Conservation (phyloP, 768 basidiomycete species). For the Lyophyllum semitale region DNA sequence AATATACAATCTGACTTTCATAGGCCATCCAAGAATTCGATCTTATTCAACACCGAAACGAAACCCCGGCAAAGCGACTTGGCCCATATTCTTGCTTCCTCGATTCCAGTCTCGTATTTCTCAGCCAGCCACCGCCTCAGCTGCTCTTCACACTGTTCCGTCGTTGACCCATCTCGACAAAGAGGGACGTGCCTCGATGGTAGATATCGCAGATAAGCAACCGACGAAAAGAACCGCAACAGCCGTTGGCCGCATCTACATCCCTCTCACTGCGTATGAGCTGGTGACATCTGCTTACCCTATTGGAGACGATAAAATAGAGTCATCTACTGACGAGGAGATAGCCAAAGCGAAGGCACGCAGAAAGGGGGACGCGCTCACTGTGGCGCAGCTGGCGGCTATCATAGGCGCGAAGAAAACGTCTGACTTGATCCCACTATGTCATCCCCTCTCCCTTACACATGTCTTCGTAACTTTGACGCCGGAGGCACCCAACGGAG, state of each 20-base stretch:
- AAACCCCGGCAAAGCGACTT: neutral
- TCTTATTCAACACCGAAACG: neutral
- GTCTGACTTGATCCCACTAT: constrained; percentile 81
- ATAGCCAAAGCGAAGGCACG: constrained; percentile 51
- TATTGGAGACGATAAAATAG: constrained; percentile 14
- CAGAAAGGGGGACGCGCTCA: constrained; percentile 70
- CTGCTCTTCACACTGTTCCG: constrained; percentile 26
- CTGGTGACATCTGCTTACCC: constrained; percentile 53
- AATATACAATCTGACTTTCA: constrained; percentile 13
- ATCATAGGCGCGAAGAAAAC: constrained; percentile 90
- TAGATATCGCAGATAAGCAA: constrained; percentile 71
- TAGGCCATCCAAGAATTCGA: constrained; percentile 12
- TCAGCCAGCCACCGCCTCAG: constrained; percentile 18
- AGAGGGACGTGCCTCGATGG: constrained; percentile 77
- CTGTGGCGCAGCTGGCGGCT: constrained; percentile 80
- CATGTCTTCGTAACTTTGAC: constrained; percentile 66
- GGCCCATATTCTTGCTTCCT: neutral
- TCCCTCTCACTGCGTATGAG: constrained; percentile 65
- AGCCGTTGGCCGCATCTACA: constrained; percentile 71
- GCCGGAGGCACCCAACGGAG: constrained; percentile 36
- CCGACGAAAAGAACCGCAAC: constrained; percentile 69
- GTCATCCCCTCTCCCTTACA: constrained; percentile 79
- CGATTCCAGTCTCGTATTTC: neutral
- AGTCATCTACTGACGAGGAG: constrained; percentile 21
- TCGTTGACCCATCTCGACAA: constrained; percentile 73